Evolutionary conservation across 2,329 filamentous ascomycete genomes (phyloP), one percentile per base, ranked within the genome.

Genomic region (Venturia carpophila): DNA sequence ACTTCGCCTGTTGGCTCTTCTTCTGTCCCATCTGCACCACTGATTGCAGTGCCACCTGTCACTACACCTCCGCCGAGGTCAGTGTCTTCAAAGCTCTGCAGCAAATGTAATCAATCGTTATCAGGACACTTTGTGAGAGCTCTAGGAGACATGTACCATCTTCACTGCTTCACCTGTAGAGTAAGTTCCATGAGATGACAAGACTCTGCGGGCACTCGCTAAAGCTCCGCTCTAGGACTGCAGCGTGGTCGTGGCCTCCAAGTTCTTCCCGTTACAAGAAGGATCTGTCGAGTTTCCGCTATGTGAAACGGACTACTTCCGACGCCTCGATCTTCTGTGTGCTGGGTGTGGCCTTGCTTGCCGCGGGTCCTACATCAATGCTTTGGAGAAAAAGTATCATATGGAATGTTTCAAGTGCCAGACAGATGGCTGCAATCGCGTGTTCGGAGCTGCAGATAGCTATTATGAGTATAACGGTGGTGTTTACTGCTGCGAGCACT

Each of bases 351-450:
- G 92, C 69, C 91, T 91, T 66, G 94, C 94, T 60, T 83, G 99
- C 24, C 89, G 94, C 68, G 94, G 94, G 60, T 97, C 94, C 5
- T 99, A 99, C 78, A 99, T 99, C 73, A 99, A 94, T 19, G 94
- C 94, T 5, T 83, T 99, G 64, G 94, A 99, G 70, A 90, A 91
- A 71, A 99, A 99, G 79, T 99, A 99, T 60, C 94, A 97, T 77
- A 96, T 99, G 69, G 93, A 97, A 75, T 94, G 99, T 78, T 99
- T 99, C 73, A 99, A 94, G 47, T 99, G 94, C 78, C 97, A 92
- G 13, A 27, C 45, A 6, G 45, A 49, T 27, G 45, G 45, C 86
- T 97, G 41, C 99, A 94, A 74, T 89, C 92, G 5, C 1, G 89
- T 97, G n/a, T 99, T 99, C 74, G 94, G 94, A 63, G 94, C 94